phyloP scores from a whole-genome alignment of 2,329 filamentous ascomycete species.

The Biscogniauxia marginata region DNA sequence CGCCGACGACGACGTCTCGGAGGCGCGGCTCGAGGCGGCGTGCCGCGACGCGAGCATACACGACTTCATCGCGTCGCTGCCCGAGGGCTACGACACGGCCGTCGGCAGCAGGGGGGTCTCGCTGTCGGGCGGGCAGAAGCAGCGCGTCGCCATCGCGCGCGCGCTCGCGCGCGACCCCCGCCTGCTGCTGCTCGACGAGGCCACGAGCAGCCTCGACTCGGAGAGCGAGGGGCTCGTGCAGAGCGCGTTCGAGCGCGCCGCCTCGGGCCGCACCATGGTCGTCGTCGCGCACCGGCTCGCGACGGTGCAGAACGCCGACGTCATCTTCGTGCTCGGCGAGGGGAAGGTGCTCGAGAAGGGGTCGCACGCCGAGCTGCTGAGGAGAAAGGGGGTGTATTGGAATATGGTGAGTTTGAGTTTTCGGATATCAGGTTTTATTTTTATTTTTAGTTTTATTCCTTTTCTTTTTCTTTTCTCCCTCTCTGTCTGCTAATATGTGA shows the following conservation, averaged over 20 bases:
- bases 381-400: constrained; percentile 54
- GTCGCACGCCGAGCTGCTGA: constrained; percentile 50
- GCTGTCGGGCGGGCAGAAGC: constrained; percentile 70
- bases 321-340: constrained; percentile 76
- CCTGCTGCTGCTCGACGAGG: constrained; percentile 69
- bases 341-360: constrained; percentile 57
- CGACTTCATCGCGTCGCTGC: constrained; percentile 67
- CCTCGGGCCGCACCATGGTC: constrained; percentile 62
- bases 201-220: constrained; percentile 67
- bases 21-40: constrained; percentile 50
- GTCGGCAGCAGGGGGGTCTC: constrained; percentile 66
- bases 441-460: constrained; percentile 3
- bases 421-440: not conserved
- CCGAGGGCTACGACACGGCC: constrained; percentile 65
- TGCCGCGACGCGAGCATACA: constrained; percentile 66
- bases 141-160: constrained; percentile 67
- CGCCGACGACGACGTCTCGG: constrained; percentile 48
- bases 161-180: constrained; percentile 66
- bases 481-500: constrained; percentile 2
- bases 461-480: not conserved
- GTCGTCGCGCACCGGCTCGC: constrained; percentile 76
- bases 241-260: constrained; percentile 64
- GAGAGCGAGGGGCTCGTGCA: constrained; percentile 59
- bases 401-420: constrained; percentile 49
- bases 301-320: constrained; percentile 74